These are phyloP conservation scores for Inga laurina DNA, from an alignment of 306 rosid species.

Conservation along the genomic window DNA sequence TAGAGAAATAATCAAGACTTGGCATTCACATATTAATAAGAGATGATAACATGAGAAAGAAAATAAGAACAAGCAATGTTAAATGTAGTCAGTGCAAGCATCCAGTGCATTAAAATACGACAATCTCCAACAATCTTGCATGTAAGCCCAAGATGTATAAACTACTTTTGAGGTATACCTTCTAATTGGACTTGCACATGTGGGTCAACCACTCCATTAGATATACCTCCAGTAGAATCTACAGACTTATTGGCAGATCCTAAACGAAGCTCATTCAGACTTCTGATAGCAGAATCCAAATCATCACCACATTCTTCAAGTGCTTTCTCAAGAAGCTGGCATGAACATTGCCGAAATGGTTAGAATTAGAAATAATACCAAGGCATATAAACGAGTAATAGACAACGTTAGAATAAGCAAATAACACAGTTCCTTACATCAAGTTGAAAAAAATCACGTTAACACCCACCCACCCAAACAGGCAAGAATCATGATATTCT, in stretches of 20 bases:
- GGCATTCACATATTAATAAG: not conserved
- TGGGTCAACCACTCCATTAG: conserved; percentile 34
- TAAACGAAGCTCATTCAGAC: conserved; percentile 67
- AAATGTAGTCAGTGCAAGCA: not conserved
- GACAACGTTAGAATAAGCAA: not conserved
- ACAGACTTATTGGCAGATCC: conserved; percentile 35
- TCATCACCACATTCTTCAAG: conserved; percentile 79
- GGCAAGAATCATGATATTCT: not conserved
- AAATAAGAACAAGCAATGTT: not conserved
- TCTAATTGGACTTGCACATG: conserved; percentile 46
- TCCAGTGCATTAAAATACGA: not conserved
- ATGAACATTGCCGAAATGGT: conserved; percentile 20
- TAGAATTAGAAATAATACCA: not conserved
- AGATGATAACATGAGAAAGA: not conserved
- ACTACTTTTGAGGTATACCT: conserved; percentile 29
- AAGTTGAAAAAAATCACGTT: not conserved
- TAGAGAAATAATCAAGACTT: not conserved
- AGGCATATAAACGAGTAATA: not conserved
- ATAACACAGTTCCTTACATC: not conserved
- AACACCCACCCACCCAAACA: not conserved
- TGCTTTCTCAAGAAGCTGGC: conserved; percentile 67
- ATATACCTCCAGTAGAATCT: conserved; percentile 37
- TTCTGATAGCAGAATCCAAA: conserved; percentile 74
- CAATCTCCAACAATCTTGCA: not conserved
- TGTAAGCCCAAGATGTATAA: not conserved